Conservation (phyloP, 1,284 basidiomycete species). For the Leccinum subspadiceum region DNA sequence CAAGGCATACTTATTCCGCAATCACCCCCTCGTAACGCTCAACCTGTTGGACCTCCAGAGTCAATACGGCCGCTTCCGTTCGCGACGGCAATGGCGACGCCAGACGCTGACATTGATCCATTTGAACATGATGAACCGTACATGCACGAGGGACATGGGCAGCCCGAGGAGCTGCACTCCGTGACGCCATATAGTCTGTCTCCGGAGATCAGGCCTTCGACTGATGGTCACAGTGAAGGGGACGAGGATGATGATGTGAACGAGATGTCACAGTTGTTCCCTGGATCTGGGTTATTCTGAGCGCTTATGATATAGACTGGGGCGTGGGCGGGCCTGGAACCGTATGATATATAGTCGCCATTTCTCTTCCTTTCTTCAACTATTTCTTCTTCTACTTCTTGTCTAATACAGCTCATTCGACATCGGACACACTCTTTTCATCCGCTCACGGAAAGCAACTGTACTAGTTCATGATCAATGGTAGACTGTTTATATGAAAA, state of each 20-base stretch:
- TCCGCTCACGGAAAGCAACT: not conserved
- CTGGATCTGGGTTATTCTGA: conserved; percentile 59
- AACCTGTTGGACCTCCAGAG: too few species aligned
- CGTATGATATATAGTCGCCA: not conserved
- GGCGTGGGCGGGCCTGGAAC: not conserved
- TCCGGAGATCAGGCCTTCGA: conserved; percentile 14
- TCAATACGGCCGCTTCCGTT: too few species aligned
- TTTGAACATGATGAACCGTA: conserved; percentile 11
- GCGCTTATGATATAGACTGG: not conserved
- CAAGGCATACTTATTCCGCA: conserved; percentile 13
- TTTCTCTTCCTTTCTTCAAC: not conserved
- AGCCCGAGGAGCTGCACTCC: conserved; percentile 11
- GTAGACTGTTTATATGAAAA: too few species aligned
- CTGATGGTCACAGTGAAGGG: conserved; percentile 22
- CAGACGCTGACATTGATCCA: too few species aligned
- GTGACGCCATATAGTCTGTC: conserved; percentile 32
- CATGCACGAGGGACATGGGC: conserved; percentile 15
- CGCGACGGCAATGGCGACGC: too few species aligned
- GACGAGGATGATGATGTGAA: conserved; percentile 43
- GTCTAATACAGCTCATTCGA: not conserved
- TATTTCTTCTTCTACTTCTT: not conserved
- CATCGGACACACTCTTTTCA: not conserved
- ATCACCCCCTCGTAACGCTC: not conserved
- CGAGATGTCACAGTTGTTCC: conserved; percentile 49
- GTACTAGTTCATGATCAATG: not conserved